phyloP scores from a whole-genome alignment of 1,284 basidiomycete species.

The Meripilus lineatus region DNA sequence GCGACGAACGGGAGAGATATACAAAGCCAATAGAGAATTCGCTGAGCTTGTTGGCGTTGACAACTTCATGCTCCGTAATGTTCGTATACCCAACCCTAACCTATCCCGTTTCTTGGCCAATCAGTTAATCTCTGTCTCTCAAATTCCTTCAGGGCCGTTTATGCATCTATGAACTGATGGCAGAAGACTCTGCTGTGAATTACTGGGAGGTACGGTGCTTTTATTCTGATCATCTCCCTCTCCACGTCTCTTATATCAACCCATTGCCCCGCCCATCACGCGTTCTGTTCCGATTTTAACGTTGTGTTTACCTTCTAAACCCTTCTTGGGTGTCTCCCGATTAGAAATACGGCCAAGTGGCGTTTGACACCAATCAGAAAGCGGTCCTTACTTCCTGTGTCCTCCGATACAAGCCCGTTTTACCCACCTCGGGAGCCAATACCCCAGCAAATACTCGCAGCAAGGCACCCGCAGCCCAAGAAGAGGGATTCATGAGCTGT shows the following conservation, averaged over 20 bases:
- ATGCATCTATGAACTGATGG: conserved; percentile 97
- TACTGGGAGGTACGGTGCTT: conserved; percentile 79
- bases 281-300: background rate
- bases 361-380: conserved; percentile 85
- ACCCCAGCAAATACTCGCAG: conserved; percentile 19
- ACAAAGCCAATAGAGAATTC: conserved; percentile 96
- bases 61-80: conserved; percentile 77
- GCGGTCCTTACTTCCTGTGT: conserved; percentile 94
- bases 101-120: conserved; percentile 15
- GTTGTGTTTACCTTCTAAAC: background rate
- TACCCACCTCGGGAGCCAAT: conserved; percentile 29
- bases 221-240: background rate
- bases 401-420: conserved; percentile 69
- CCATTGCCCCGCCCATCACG: background rate
- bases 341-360: conserved; percentile 91
- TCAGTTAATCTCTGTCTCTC: conserved; percentile 10
- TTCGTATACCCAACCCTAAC: conserved; percentile 29
- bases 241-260: background rate
- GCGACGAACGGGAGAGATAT: conserved; percentile 96
- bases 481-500: conserved; percentile 81
- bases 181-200: conserved; percentile 93
- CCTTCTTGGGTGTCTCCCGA: no score
- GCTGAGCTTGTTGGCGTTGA: conserved; percentile 83
- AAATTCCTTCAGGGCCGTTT: conserved; percentile 63
- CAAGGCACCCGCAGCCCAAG: conserved; percentile 24